A percentile compares a stretch with the other conserved stretches of the same genome.
phyloP scores from a whole-genome alignment of 1,284 basidiomycete genomes.

The Fomitopsis schrenkii region DNA sequence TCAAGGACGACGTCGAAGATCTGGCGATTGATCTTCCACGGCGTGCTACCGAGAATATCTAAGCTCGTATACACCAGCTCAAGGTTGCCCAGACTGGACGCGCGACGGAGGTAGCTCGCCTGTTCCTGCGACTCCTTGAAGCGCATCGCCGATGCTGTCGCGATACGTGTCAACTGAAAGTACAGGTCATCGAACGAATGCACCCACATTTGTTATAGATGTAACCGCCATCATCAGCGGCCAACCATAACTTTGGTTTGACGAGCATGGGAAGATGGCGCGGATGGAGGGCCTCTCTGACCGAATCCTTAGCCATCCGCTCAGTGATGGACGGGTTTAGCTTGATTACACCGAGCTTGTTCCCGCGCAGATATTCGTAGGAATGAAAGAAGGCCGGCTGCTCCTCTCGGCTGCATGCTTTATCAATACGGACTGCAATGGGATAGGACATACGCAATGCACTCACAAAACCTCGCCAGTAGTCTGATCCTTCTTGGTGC shows the following conservation, averaged over 20 bases:
- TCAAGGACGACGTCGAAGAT: constrained; percentile 71
- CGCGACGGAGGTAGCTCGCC: constrained; percentile 73
- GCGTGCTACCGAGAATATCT: constrained; percentile 87
- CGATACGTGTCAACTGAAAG: not conserved
- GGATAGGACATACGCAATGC: not conserved
- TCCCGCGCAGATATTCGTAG: constrained; percentile 92
- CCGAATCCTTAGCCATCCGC: constrained; percentile 74
- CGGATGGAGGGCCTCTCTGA: constrained; percentile 83
- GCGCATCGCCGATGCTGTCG: constrained; percentile 76
- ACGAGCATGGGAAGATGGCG: constrained; percentile 96
- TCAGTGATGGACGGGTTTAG: constrained; percentile 82
- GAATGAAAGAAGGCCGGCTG: constrained; percentile 93
- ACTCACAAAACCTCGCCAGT: constrained; percentile 59
- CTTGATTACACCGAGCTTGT: constrained; percentile 88
- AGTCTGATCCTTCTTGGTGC: constrained; percentile 51
- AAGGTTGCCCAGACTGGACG: constrained; percentile 73
- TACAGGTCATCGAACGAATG: not conserved
- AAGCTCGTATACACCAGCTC: constrained; percentile 87
- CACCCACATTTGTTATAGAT: constrained; percentile 68
- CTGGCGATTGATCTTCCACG: constrained; percentile 86
- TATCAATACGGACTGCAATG: too few species aligned
- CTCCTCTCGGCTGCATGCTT: constrained; percentile 55
- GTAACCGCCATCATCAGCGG: constrained; percentile 82
- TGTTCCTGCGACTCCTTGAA: constrained; percentile 93
- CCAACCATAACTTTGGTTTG: constrained; percentile 85